Conservation (phyloP, 1,284 basidiomycete genomes). For the Pseudozyma hubeiensis region DNA sequence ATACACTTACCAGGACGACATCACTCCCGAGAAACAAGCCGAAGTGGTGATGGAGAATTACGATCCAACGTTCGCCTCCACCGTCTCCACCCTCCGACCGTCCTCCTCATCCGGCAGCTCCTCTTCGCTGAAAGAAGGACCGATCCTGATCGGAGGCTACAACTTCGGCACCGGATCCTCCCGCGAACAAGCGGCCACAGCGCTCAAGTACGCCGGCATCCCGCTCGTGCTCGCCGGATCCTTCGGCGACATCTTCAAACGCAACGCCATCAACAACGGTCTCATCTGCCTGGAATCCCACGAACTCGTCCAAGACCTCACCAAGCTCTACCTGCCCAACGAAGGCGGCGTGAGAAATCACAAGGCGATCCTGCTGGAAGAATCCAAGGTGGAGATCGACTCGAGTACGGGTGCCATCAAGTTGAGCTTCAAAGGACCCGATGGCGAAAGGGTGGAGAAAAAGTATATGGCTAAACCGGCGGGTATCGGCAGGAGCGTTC, state of each 20-base stretch:
- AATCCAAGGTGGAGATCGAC: slow-evolving; percentile 44
- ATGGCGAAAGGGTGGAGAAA: slow-evolving; percentile 26
- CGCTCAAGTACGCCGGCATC: slow-evolving; percentile 91
- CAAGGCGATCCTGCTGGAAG: slow-evolving; percentile 58
- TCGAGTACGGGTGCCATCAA: slow-evolving; percentile 46
- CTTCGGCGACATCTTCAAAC: slow-evolving; percentile 99
- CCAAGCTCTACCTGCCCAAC: slow-evolving; percentile 74
- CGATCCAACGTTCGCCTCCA: slow-evolving; percentile 84
- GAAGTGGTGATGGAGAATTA: slow-evolving; percentile 98
- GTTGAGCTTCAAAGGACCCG: slow-evolving; percentile 14
- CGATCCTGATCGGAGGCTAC: slow-evolving; percentile 90
- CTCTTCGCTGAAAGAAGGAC: slow-evolving; percentile 70
- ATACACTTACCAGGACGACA: slow-evolving; percentile 99
- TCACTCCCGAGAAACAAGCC: slow-evolving; percentile 92
- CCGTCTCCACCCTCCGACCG: slow-evolving; percentile 75
- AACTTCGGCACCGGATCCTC: slow-evolving; percentile 99
- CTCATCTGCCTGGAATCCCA: slow-evolving; percentile 94
- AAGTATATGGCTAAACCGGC: slow-evolving; percentile 60
- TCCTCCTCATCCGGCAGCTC: slow-evolving; percentile 11
- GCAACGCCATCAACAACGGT: slow-evolving; percentile 98
- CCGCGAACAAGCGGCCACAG: slow-evolving; percentile 98
- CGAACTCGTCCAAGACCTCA: slow-evolving; percentile 86
- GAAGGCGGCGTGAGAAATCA: slow-evolving; percentile 76
- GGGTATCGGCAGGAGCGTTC: slow-evolving; percentile 64
- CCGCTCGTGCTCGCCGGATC: slow-evolving; percentile 94